A percentile compares a stretch with the other conserved stretches of the same genome.
Evolutionary conservation across 495 filamentous ascomycete species (phyloP).

Genomic region (Cudoniella acicularis): DNA sequence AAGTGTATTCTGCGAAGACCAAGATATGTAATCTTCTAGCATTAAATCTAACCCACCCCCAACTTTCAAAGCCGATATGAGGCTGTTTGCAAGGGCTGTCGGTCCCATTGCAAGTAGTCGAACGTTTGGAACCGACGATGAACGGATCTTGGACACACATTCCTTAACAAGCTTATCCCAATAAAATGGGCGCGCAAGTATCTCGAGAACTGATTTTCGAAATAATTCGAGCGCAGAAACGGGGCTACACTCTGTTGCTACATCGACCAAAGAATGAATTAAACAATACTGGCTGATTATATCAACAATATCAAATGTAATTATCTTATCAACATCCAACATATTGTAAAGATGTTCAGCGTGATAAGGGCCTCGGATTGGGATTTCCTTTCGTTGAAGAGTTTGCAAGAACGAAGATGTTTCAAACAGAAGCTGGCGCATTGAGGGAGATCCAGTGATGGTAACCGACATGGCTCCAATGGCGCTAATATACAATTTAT

Average conservation of each 20-base stretch:
- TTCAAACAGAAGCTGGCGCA: conserved; percentile 55
- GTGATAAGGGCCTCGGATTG: conserved; percentile 79
- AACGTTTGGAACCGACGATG: background rate
- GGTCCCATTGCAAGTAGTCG: conserved; percentile 11
- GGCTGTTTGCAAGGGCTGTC: conserved; percentile 27
- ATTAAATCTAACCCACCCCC: conserved; percentile 38
- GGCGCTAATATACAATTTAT: conserved; percentile 69
- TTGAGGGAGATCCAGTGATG: conserved; percentile 73
- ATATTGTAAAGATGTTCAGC: conserved; percentile 63
- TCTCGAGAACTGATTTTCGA: conserved; percentile 8
- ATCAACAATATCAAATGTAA: conserved; percentile 2
- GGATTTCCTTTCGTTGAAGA: conserved; percentile 48
- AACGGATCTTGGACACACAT: conserved; percentile 5
- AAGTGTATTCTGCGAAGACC: conserved; percentile 39
- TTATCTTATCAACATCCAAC: conserved; percentile 10
- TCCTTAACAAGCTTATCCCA: conserved; percentile 9
- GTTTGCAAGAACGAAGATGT: conserved; percentile 50
- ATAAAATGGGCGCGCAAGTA: conserved; percentile 8
- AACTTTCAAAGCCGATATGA: conserved; percentile 36
- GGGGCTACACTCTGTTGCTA: background rate
- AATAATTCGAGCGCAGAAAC: conserved; percentile 10
- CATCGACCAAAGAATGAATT: conserved; percentile 2
- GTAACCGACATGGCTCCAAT: conserved; percentile 65
- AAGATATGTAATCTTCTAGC: conserved; percentile 34
- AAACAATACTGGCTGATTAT: conserved; percentile 2